Evolutionary conservation across 768 basidiomycete genomes (phyloP).

Genomic region (Kwoniella dendrophila): DNA sequence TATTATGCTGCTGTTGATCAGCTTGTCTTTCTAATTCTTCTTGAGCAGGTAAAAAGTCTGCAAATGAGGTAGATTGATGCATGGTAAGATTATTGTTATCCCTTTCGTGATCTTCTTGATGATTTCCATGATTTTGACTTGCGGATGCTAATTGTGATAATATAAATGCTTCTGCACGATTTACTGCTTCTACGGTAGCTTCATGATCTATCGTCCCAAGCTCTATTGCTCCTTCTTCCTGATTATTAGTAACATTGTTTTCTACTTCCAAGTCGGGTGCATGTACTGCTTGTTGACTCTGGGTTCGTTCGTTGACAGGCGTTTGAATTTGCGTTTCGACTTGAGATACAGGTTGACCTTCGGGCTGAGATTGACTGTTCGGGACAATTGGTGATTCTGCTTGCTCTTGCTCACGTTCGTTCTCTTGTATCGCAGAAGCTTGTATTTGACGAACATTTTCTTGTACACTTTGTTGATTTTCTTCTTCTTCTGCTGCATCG

Average conservation of each 20-base stretch:
- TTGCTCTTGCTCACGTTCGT: neutral
- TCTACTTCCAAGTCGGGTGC: too few species aligned
- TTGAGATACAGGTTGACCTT: too few species aligned
- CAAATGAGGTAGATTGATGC: constrained; percentile 20
- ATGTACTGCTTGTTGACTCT: neutral
- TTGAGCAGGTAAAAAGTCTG: constrained; percentile 30
- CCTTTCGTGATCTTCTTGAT: neutral
- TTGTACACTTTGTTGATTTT: neutral
- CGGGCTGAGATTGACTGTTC: neutral
- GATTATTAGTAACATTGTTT: neutral
- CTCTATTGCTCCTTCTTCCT: neutral
- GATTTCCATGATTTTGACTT: neutral
- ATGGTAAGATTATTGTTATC: neutral
- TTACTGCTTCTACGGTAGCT: constrained; percentile 13
- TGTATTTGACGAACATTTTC: neutral
- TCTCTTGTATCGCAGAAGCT: neutral
- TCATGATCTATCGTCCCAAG: neutral
- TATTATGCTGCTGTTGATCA: neutral
- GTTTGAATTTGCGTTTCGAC: neutral
- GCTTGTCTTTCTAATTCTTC: constrained; percentile 23
- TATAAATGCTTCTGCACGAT: constrained; percentile 20
- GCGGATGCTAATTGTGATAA: constrained; percentile 20
- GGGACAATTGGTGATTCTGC: neutral
- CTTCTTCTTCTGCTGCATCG: neutral
- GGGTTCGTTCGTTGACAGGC: neutral